Evolutionary conservation across 495 filamentous ascomycete species (phyloP).

Genomic region (Penicillium odoratum): DNA sequence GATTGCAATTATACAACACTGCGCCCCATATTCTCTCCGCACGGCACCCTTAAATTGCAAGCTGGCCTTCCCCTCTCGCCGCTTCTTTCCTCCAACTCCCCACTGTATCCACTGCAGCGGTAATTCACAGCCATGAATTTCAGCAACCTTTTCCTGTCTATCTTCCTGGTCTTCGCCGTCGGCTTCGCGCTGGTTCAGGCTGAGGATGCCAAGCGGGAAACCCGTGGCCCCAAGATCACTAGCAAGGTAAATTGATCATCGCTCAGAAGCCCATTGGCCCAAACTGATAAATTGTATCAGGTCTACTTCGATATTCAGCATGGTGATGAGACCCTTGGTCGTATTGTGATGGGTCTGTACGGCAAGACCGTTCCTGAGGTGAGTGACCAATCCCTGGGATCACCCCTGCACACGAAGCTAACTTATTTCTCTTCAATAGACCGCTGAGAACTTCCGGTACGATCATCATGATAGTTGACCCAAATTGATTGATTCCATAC

Average conservation of each 20-base stretch:
- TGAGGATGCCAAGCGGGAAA: slow-evolving; percentile 65
- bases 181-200: slow-evolving; percentile 63
- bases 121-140: slow-evolving; percentile 50
- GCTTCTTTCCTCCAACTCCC: slow-evolving; percentile 13
- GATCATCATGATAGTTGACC: slow-evolving; percentile 1
- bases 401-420: not conserved
- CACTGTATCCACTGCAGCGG: slow-evolving; percentile 17
- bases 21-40: slow-evolving; percentile 27
- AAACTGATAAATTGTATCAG: slow-evolving; percentile 34
- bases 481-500: not conserved
- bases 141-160: slow-evolving; percentile 56
- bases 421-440: slow-evolving; percentile 45
- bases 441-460: slow-evolving; percentile 93
- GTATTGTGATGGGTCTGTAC: slow-evolving; percentile 92
- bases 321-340: slow-evolving; percentile 80
- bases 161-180: slow-evolving; percentile 72
- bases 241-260: slow-evolving; percentile 62
- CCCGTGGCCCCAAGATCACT: slow-evolving; percentile 95
- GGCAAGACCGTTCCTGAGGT: slow-evolving; percentile 97
- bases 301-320: slow-evolving; percentile 95
- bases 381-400: slow-evolving; percentile 11
- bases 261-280: not conserved
- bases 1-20: slow-evolving; percentile 14
- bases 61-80: slow-evolving; percentile 38
- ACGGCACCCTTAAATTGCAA: slow-evolving; percentile 33